Evolutionary conservation across 441 rosid species (phyloP), one percentile per base, ranked within the genome.

Genomic region (Omphalea diandra): DNA sequence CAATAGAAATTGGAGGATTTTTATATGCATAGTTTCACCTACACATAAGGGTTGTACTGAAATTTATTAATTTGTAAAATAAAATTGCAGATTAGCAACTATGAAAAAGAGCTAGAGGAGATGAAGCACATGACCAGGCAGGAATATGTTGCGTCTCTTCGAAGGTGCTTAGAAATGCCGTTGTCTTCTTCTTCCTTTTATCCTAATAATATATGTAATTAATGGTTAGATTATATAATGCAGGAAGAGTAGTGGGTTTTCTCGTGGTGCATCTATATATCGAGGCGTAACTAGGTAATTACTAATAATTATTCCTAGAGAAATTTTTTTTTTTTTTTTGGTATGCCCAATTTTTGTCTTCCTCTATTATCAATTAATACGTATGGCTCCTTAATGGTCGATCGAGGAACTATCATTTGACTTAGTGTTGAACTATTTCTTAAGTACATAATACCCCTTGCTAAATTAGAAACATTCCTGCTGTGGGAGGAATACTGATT

Each of bases 211-310:
- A 7, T 40, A 50, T 59, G 36, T 26, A 43, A 33, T 35, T 8
- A 3, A 22, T 18, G 22, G n/a, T n/a, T n/a, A n/a, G n/a, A n/a
- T 66, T 65, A 27, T 64, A 10, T 61, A 12, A 36, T 62, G 77
- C 85, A 94, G 99, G 80, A 94, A 90, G 79, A 94, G 99, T 61
- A 94, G 97, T 79, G 99, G 98, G 59, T 94, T 94, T 77, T 94
- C 99, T 65, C 85, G 99, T 32, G 99, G 99, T 65, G 98, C 99
- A 63, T 94, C 99, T 40, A 89, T 92, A 14, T 94, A 94, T 70
- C 85, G 98, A 22, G 99, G 99, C 29, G 99, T 94, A 41, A 94
- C 99, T 38, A 94, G 99, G 99, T 92, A 69, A 43, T 24, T 18
- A 14, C 7, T 20, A 12, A 32, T 18, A n/a, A 31, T 35, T 11